phyloP scores from a whole-genome alignment of 768 basidiomycete genomes.

The Leccinum longicurvipes region DNA sequence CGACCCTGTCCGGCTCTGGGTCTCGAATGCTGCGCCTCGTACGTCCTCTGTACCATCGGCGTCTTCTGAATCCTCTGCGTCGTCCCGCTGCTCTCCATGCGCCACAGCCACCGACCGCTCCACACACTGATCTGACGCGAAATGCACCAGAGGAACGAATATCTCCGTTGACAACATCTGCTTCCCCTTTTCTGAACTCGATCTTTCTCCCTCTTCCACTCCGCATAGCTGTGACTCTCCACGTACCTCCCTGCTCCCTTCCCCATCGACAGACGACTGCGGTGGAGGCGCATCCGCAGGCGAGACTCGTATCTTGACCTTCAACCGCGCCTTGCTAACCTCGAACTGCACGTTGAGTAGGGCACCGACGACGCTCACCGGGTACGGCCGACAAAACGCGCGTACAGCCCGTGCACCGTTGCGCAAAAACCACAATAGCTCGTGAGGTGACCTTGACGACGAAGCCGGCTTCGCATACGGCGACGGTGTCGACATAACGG shows the following conservation, averaged over 20 bases:
- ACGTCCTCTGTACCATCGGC: background rate
- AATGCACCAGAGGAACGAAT: constrained; percentile 89
- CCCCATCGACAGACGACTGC: background rate
- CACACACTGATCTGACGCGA: constrained; percentile 46
- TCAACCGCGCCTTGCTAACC: constrained; percentile 65
- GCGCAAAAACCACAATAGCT: constrained; percentile 61
- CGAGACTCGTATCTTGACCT: constrained; percentile 60
- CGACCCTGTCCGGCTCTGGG: constrained; percentile 10
- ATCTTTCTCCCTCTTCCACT: background rate
- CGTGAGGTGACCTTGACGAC: constrained; percentile 5
- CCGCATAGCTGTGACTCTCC: too few relatives aligned
- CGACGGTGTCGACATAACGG: constrained; percentile 12
- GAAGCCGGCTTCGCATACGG: background rate
- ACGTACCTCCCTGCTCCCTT: background rate
- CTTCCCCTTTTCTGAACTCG: constrained; percentile 4
- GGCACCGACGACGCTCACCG: constrained; percentile 67
- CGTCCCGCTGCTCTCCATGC: constrained; percentile 1
- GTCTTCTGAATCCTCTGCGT: background rate
- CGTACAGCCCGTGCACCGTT: constrained; percentile 82
- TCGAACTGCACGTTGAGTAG: constrained; percentile 72
- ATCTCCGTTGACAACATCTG: constrained; percentile 75
- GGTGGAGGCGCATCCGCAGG: constrained; percentile 47
- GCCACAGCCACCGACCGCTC: constrained; percentile 13
- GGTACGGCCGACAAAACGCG: constrained; percentile 86
- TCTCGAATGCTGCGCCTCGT: background rate